Evolutionary conservation across 2,329 filamentous ascomycete genomes (phyloP).

Genomic region (Cercospora nicotianae): DNA sequence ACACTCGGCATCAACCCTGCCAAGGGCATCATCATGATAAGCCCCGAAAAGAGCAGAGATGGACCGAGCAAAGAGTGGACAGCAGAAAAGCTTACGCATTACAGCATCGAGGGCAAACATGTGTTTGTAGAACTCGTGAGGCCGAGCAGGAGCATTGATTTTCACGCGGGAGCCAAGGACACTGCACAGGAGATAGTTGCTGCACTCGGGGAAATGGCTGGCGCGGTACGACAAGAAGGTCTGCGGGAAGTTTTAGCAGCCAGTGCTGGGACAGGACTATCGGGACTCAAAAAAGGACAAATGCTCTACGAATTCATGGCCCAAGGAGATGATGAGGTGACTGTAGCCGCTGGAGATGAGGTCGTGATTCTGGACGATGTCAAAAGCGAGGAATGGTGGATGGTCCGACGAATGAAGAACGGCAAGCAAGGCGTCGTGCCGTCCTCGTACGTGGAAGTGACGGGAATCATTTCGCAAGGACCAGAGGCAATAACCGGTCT

Average conservation of each 20-base stretch:
- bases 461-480: conserved; percentile 61
- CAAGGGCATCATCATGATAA: conserved; percentile 85
- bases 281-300: conserved; percentile 73
- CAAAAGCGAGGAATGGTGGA: conserved; percentile 98
- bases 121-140: conserved; percentile 91
- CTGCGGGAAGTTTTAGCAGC: conserved; percentile 84
- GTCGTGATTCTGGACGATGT: conserved; percentile 85
- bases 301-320: conserved; percentile 96
- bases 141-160: conserved; percentile 92
- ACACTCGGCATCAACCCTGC: conserved; percentile 89
- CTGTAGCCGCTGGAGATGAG: conserved; percentile 84
- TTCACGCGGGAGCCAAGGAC: conserved; percentile 95
- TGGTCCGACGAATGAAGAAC: conserved; percentile 84
- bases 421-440: conserved; percentile 95
- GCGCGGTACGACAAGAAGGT: conserved; percentile 78
- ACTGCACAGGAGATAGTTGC: conserved; percentile 91
- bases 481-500: conserved; percentile 54
- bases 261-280: conserved; percentile 60
- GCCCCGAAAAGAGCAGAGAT: conserved; percentile 79
- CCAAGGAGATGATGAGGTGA: conserved; percentile 94
- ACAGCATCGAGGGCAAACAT: conserved; percentile 96
- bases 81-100: conserved; percentile 93
- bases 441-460: conserved; percentile 92
- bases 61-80: conserved; percentile 89
- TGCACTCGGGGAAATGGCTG: conserved; percentile 83